Base-by-base conservation (phyloP, 345 rosid genomes). In the Carallia pectinifolia region DNA sequence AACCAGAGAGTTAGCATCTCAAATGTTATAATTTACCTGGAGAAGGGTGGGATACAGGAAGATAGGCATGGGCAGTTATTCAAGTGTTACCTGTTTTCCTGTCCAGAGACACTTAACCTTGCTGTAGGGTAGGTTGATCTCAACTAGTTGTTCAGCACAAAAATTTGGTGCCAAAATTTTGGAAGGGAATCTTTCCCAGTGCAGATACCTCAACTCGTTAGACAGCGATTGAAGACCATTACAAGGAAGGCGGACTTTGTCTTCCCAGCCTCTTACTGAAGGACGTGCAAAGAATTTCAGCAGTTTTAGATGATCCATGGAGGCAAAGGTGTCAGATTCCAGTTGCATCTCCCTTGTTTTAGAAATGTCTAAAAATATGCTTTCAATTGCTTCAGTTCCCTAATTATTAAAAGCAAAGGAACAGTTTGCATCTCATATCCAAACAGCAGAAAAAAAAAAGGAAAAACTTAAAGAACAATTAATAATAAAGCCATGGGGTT, bases 231-330 rank as follows among this genome's bases (percentile, higher is more conserved):
- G 2, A 37, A 71, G 38, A 3, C 48, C 54, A 30, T 7, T 33
- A 33, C 34, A 10, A 37, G 61, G 74, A 56, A 67, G 47, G 27
- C 5, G 15, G 13, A 67, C 23, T 67, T 55, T 55, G n/a, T 52
- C n/a, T 52, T 52, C 19, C 18, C 1, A 12, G 6, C 18, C 15
- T 6, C 16, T n/a, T 13, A 52, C 15, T 33, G 34, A 33, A n/a
- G 6, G 54, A 9, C 1, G n/a, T 52, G 15, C 54, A 52, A 6
- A 52, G 54, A 65, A 65, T 36, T 50, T 50, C 56, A 65, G 68
- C 56, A 65, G 33, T 65, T 54, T 33, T 65, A 47, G 58, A 47
- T 44, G 50, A 44, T 47, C n/a, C 72, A 69, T 59, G 29, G 33
- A n/a, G 19, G 18, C 10, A 34, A 59, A 69, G n/a, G 65, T 29